Percentiles rank a stretch among this genome's conserved stretches.
Conservation (phyloP, 2,329 filamentous ascomycete genomes). For the Colletotrichum costaricense region DNA sequence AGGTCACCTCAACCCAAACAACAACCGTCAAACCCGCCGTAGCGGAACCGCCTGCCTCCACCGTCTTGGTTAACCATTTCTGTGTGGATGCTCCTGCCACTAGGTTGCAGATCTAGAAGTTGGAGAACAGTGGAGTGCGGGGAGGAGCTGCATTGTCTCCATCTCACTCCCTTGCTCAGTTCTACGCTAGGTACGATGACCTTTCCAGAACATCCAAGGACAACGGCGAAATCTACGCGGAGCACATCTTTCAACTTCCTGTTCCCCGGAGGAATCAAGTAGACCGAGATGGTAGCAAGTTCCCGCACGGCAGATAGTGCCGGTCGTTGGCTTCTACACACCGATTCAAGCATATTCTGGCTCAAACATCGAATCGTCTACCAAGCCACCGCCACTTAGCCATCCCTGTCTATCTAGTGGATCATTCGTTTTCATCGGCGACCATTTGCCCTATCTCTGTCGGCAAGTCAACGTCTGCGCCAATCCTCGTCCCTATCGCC, state of each 20-base stretch:
- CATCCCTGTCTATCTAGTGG: background rate
- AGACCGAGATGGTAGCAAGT: background rate
- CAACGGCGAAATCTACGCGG: background rate
- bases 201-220: background rate
- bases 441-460: background rate
- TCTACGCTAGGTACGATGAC: background rate
- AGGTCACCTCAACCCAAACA: background rate
- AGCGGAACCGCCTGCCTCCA: background rate
- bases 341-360: background rate
- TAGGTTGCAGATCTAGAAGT: background rate
- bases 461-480: background rate
- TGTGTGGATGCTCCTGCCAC: background rate
- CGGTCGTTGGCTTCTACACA: background rate
- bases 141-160: background rate
- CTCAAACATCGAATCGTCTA: background rate
- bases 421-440: background rate
- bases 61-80: background rate
- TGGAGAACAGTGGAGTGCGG: background rate
- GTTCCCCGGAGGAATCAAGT: background rate
- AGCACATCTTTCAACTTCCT: background rate
- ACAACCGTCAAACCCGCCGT: background rate
- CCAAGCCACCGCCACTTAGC: background rate
- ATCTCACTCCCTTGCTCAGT: background rate
- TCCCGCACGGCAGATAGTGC: background rate
- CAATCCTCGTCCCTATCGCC: slow-evolving; percentile 7